Conservation (phyloP, 768 basidiomycete genomes). For the Rhodocollybia butyracea region DNA sequence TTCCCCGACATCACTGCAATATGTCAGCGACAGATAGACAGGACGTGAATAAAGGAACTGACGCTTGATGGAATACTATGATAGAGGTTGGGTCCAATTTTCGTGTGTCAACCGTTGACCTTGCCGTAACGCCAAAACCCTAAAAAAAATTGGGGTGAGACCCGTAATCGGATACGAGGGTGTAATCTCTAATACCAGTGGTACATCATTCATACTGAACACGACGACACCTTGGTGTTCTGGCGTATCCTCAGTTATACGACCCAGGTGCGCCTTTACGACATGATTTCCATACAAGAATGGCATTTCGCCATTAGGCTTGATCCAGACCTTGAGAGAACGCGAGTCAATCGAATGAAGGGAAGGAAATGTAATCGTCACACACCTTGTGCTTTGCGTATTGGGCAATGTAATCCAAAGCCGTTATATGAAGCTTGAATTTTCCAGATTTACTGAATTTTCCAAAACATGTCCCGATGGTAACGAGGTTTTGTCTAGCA, state of each 20-base stretch:
- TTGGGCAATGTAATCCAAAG: conserved; percentile 89
- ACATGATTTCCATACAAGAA: conserved; percentile 99
- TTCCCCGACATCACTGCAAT: conserved; percentile 88
- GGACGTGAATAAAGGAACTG: conserved; percentile 23
- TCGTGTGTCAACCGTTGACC: conserved; percentile 92
- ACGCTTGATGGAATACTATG: conserved; percentile 99
- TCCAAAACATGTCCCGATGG: conserved; percentile 94
- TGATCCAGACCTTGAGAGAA: conserved; percentile 85
- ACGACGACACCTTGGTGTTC: conserved; percentile 99
- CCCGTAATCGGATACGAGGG: background rate
- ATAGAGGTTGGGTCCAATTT: conserved; percentile 97
- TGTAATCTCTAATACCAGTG: conserved; percentile 57
- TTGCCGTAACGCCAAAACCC: conserved; percentile 97
- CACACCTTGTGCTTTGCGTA: conserved; percentile 97
- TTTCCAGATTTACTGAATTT: conserved; percentile 97
- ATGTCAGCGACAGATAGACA: background rate
- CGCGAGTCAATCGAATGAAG: background rate
- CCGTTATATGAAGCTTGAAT: conserved; percentile 95
- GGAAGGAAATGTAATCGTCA: background rate
- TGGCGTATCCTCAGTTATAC: conserved; percentile 98
- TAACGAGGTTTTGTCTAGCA: conserved; percentile 88
- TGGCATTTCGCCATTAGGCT: conserved; percentile 98
- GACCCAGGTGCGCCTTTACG: conserved; percentile 96
- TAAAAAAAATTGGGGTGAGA: conserved; percentile 27
- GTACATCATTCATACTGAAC: conserved; percentile 93